Evolutionary conservation across 2,329 filamentous ascomycete genomes (phyloP).

Genomic region (Westerdykella aurantiaca): DNA sequence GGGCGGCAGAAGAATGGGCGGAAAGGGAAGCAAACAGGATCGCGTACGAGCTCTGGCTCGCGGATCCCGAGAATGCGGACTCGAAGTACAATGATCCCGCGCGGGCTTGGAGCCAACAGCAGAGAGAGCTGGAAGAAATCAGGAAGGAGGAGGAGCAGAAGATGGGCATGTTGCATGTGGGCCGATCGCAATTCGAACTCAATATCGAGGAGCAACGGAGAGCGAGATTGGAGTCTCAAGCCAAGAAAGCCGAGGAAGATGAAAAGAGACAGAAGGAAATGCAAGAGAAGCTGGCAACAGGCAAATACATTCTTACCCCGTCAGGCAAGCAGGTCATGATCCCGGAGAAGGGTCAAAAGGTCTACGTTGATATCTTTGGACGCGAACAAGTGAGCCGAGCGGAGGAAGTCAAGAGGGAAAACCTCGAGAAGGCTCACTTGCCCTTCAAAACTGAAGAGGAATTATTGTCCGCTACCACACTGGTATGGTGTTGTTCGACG

Average conservation of each 20-base stretch:
- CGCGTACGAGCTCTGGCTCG: conserved; percentile 34
- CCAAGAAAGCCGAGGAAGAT: conserved; percentile 29
- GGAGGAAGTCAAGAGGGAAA: conserved; percentile 26
- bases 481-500: conserved; percentile 18
- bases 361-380: conserved; percentile 31
- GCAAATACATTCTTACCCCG: conserved; percentile 30
- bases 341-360: conserved; percentile 20
- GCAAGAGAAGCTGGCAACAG: conserved; percentile 28
- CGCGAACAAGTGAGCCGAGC: conserved; percentile 26
- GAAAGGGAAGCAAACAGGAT: conserved; percentile 36
- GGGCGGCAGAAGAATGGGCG: conserved; percentile 37
- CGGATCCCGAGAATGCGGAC: conserved; percentile 32
- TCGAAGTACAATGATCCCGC: conserved; percentile 37
- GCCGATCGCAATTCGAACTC: conserved; percentile 31
- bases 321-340: conserved; percentile 33
- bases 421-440: conserved; percentile 19
- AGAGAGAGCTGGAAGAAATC: conserved; percentile 18
- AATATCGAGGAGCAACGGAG: conserved; percentile 30
- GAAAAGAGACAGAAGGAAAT: conserved; percentile 25
- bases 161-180: conserved; percentile 31
- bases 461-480: conserved; percentile 26
- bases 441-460: conserved; percentile 22
- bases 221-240: conserved; percentile 23
- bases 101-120: conserved; percentile 27
- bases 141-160: conserved; percentile 19